Evolutionary conservation across 129 eudicot species (phyloP).

Genomic region (Chrysanthemum makinoi): DNA sequence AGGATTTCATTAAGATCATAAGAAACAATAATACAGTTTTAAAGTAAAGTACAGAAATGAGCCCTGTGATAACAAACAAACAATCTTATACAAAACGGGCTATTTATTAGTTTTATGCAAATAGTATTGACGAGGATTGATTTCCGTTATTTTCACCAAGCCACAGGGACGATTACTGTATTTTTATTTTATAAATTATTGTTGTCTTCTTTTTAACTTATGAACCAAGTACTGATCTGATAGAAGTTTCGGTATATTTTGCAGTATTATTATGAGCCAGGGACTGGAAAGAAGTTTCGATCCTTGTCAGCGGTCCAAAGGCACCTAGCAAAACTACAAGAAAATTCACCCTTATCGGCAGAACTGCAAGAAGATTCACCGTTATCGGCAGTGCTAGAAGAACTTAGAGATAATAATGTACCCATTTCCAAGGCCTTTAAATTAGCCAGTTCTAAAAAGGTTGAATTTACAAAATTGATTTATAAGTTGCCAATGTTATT

Average conservation of each 20-base stretch:
- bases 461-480: conserved; percentile 17
- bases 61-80: too few species aligned
- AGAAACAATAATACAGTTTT: too few species aligned
- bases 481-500: not conserved
- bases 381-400: conserved; percentile 40
- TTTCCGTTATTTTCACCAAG: too few species aligned
- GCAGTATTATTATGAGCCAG: conserved; percentile 82
- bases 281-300: conserved; percentile 64
- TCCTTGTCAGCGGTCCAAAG: conserved; percentile 48
- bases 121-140: too few species aligned
- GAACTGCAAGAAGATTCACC: conserved; percentile 40
- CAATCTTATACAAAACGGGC: too few species aligned
- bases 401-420: conserved; percentile 41
- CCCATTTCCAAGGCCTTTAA: conserved; percentile 54
- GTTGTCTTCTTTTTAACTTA: too few species aligned
- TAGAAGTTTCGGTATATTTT: conserved; percentile 7
- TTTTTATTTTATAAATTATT: too few species aligned
- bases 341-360: conserved; percentile 20
- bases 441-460: conserved; percentile 41
- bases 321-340: conserved; percentile 47
- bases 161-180: too few species aligned
- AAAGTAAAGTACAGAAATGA: too few species aligned
- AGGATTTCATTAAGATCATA: too few species aligned
- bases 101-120: too few species aligned
- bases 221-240: not conserved